Percentiles rank a stretch among this genome's conserved stretches.
These are phyloP conservation scores for Aspergillus incahuasiensis DNA, from an alignment of 495 filamentous ascomycete species.

Conservation along the genomic window DNA sequence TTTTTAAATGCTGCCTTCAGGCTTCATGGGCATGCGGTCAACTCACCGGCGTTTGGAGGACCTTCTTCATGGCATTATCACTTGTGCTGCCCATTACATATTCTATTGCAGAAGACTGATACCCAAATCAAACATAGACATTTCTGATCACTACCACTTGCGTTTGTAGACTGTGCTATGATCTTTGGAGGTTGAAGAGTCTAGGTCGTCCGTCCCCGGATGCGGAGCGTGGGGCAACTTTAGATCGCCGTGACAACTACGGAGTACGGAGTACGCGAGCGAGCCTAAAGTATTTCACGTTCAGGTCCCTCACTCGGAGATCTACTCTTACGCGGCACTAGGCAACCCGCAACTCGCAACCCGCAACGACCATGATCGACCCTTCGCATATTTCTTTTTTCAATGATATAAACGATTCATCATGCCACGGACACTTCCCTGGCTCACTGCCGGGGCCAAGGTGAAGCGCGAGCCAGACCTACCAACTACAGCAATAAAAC, in stretches of 20 bases:
- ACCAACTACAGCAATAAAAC: not conserved
- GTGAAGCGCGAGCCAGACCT: not conserved
- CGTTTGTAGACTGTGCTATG: too few species aligned
- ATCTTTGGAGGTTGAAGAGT: not conserved
- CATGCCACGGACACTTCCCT: conserved; percentile 45
- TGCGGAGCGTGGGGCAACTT: conserved; percentile 4
- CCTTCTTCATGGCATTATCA: conserved; percentile 1
- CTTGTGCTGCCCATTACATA: conserved; percentile 3
- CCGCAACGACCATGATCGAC: not conserved
- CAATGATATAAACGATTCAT: not conserved
- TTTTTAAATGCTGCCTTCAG: not conserved
- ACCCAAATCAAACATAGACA: conserved; percentile 6
- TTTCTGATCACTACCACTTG: not conserved
- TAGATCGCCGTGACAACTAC: not conserved
- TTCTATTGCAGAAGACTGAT: not conserved
- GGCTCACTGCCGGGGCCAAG: conserved; percentile 19
- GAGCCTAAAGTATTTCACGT: conserved; percentile 3
- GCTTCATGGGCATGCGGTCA: conserved; percentile 1
- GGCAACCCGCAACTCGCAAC: not conserved
- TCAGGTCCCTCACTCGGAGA: not conserved
- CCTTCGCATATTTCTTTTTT: not conserved
- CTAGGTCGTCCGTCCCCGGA: not conserved
- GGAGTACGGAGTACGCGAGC: too few species aligned
- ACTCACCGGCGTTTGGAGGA: conserved; percentile 8
- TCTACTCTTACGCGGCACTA: not conserved